Evolutionary conservation across 306 rosid species (phyloP), one percentile per base, ranked within the genome.

Genomic region (Astragalus glycyphyllos): DNA sequence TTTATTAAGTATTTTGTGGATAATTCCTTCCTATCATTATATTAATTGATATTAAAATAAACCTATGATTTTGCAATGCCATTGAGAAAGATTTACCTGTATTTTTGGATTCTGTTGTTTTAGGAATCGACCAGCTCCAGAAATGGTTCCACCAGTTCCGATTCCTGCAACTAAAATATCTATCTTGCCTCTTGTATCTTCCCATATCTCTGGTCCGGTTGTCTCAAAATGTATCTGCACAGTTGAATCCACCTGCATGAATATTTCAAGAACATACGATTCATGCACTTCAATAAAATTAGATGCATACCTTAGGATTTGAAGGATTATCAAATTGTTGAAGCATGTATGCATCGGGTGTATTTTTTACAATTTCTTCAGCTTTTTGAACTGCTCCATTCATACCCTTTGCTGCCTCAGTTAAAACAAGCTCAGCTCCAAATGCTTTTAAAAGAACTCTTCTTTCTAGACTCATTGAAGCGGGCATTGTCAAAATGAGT

Each of bases 121-220:
- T 63, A 94, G 85, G 83, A 87, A 94, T 75, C 63, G 86, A 49
- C 99, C 99, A 48, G 58, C 86, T 54, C 97, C 99, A 73, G 99
- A 51, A 82, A 94, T 88, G 69, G 99, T 94, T 71, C 99, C 99
- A 62, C 99, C 99, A 69, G 99, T 94, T 82, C 99, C 99, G 71
- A 94, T 94, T 81, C 99, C 99, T 11, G 88, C 97, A 71, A 94
- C 80, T 51, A 94, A 94, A 73, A 94, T 91, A 81, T 94, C 99
- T 74, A 94, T 84, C 84, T 91, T 94, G 77, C 97, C 99, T 58
- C 85, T 89, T 40, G 97, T 89, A 79, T 94, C 99, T 79, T 91
- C 97, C 99, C 99, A 94, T 78, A 94, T 94, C 86, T 94, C 99
- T 56, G 99, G 99, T 70, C 99, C 99, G 16, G 99, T 94, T 80